Evolutionary conservation across 352 stramenopile genomes (phyloP).

Genomic region (Phytophthora litchii): DNA sequence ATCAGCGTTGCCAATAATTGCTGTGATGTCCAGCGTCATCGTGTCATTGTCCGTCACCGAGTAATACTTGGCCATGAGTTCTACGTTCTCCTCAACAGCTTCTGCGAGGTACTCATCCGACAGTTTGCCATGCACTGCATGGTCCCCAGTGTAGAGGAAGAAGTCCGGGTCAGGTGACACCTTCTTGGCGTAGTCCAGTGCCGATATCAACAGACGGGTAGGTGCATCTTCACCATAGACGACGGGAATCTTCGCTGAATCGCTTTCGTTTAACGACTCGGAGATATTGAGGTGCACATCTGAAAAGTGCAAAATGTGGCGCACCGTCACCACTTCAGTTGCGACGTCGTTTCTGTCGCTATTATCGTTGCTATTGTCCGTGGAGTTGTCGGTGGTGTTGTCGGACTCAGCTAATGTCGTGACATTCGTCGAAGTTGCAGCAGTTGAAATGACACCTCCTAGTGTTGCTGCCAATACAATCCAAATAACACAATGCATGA

Average conservation of each 20-base stretch:
- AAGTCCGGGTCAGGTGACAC: constrained; percentile 66
- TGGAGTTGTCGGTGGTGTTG: not conserved
- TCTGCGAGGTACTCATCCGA: constrained; percentile 57
- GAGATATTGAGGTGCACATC: constrained; percentile 83
- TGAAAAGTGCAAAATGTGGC: constrained; percentile 80
- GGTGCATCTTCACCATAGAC: constrained; percentile 57
- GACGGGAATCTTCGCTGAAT: constrained; percentile 46
- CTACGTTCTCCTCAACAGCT: constrained; percentile 61
- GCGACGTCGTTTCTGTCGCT: not conserved
- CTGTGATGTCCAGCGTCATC: constrained; percentile 49
- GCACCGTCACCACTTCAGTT: constrained; percentile 6
- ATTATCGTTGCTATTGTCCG: not conserved
- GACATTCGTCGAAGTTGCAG: constrained; percentile 14
- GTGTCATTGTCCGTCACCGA: constrained; percentile 30
- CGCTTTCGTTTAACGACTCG: constrained; percentile 36
- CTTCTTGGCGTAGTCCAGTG: constrained; percentile 61
- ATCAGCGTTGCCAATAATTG: constrained; percentile 78
- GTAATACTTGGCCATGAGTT: constrained; percentile 66
- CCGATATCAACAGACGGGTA: constrained; percentile 59
- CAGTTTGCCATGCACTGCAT: constrained; percentile 62
- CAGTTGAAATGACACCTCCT: constrained; percentile 6
- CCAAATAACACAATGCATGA: constrained; percentile 14
- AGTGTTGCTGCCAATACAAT: constrained; percentile 3
- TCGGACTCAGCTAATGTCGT: constrained; percentile 3
- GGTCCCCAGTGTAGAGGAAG: constrained; percentile 80